A percentile compares a stretch with the other conserved stretches of the same genome.
phyloP scores from a whole-genome alignment of 352 stramenopile genomes.

The Aphanomyces stellatus region DNA sequence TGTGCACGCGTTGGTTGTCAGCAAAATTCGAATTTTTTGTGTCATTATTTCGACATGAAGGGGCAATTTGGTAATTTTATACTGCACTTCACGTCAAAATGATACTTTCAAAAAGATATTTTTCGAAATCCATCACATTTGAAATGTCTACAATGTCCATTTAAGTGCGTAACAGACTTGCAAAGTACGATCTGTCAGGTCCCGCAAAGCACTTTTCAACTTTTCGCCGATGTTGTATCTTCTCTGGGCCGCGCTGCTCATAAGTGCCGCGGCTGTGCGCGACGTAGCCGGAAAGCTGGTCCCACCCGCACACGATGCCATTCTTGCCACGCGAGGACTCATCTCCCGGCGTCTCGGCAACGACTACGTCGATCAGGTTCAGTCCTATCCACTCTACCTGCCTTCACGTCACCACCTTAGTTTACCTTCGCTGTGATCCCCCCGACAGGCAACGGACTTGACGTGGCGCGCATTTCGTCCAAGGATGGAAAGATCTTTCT shows the following conservation, averaged over 20 bases:
- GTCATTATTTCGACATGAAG: too few relatives aligned
- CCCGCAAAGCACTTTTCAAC: too few relatives aligned
- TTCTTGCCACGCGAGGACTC: conserved; percentile 39
- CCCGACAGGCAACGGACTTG: conserved; percentile 30
- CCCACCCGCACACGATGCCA: conserved; percentile 33
- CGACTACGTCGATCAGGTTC: conserved; percentile 51
- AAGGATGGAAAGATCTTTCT: conserved; percentile 43
- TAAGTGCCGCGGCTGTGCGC: not conserved
- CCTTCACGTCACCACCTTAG: conserved; percentile 12
- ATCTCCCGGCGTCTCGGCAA: conserved; percentile 45
- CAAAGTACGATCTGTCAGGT: too few relatives aligned
- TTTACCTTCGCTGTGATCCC: conserved; percentile 44
- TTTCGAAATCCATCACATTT: too few relatives aligned
- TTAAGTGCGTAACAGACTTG: too few relatives aligned
- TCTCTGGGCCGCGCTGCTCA: not conserved
- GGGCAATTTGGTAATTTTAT: too few relatives aligned
- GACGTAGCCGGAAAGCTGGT: conserved; percentile 21
- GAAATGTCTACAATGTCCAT: too few relatives aligned
- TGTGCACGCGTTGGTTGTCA: too few relatives aligned
- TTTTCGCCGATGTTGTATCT: not conserved
- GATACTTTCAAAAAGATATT: too few relatives aligned
- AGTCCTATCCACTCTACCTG: not conserved
- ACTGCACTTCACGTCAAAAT: too few relatives aligned
- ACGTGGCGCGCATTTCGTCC: conserved; percentile 50
- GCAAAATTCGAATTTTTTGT: too few relatives aligned